phyloP scores from a whole-genome alignment of 345 rosid species.

The Eucalyptus albens region DNA sequence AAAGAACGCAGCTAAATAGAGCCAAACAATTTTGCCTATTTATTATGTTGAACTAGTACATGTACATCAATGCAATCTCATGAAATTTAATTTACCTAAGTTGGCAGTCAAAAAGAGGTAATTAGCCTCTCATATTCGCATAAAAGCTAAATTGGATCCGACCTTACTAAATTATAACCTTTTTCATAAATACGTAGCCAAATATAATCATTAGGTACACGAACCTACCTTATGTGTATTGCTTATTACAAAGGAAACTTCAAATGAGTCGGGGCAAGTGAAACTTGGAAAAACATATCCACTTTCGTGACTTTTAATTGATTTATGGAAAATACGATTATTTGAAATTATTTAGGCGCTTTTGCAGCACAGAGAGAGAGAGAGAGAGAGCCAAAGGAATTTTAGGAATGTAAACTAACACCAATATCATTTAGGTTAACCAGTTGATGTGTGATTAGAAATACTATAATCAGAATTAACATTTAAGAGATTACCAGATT shows the following conservation, averaged over 20 bases:
- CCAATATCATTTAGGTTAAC: neutral
- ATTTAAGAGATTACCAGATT: neutral
- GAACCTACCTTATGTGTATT: neutral
- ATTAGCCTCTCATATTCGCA: neutral
- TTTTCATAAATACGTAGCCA: neutral
- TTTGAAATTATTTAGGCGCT: neutral
- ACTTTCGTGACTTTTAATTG: neutral
- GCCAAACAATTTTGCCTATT: neutral
- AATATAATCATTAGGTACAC: neutral
- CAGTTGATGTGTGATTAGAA: neutral
- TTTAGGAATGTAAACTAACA: neutral
- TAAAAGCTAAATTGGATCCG: neutral
- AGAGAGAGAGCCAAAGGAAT: neutral
- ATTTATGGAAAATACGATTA: neutral
- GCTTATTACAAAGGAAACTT: neutral
- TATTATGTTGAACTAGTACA: neutral
- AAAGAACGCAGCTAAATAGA: neutral
- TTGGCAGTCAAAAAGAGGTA: neutral
- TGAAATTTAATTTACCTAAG: neutral
- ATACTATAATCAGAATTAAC: neutral
- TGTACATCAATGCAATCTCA: neutral
- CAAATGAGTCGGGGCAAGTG: neutral
- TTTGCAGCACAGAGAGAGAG: neutral
- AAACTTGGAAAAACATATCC: neutral
- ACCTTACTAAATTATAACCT: neutral